Conservation (phyloP, 1,284 basidiomycete genomes). For the Inonotus hispidus region DNA sequence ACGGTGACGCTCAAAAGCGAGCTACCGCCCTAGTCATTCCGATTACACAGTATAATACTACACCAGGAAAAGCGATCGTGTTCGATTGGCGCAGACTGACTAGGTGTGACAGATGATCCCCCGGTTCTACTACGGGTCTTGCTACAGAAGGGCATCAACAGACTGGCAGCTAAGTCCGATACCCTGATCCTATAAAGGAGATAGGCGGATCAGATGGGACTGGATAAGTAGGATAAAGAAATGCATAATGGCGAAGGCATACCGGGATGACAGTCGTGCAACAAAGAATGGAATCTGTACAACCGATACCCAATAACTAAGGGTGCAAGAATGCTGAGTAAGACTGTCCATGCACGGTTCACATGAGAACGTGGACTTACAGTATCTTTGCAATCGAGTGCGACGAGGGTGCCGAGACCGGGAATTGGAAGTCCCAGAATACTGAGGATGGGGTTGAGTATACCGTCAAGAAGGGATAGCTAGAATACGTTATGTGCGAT, state of each 20-base stretch:
- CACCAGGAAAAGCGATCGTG: too few relatives aligned
- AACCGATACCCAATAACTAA: not conserved
- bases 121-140: too few relatives aligned
- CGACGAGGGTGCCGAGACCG: slow-evolving; percentile 2
- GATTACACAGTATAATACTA: too few relatives aligned
- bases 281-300: slow-evolving; percentile 1
- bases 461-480: not conserved
- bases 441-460: not conserved
- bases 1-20: too few relatives aligned
- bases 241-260: not conserved
- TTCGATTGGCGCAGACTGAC: too few relatives aligned
- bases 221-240: not conserved
- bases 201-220: not conserved
- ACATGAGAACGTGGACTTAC: not conserved
- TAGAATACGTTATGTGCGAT: too few relatives aligned
- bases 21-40: too few relatives aligned
- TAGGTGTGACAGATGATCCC: too few relatives aligned
- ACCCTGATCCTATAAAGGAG: not conserved
- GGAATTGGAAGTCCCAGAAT: not conserved
- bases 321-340: not conserved
- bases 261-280: slow-evolving; percentile 7
- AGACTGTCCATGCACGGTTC: not conserved
- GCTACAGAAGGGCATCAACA: not conserved
- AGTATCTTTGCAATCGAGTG: not conserved
- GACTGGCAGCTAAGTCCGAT: slow-evolving; percentile 6